phyloP scores from a whole-genome alignment of 2,329 filamentous ascomycete species.

The Thelonectria rubi region DNA sequence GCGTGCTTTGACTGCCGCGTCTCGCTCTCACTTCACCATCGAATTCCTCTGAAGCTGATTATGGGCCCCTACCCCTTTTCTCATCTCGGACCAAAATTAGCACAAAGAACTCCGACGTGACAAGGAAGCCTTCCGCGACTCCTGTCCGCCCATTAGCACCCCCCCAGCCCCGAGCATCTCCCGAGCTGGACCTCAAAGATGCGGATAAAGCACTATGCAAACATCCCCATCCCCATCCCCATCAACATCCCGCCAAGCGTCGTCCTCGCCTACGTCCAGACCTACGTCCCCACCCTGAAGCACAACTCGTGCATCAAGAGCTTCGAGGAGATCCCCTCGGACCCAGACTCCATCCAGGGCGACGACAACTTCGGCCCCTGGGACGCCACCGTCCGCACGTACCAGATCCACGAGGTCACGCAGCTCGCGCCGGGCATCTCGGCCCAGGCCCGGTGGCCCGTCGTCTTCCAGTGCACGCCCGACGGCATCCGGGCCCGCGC shows the following conservation, averaged over 20 bases:
- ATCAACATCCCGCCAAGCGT: slow-evolving; percentile 44
- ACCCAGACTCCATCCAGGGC: slow-evolving; percentile 43
- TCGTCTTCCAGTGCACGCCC: slow-evolving; percentile 53
- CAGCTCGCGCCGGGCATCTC: slow-evolving; percentile 49
- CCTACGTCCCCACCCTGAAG: slow-evolving; percentile 50
- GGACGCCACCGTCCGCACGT: slow-evolving; percentile 46
- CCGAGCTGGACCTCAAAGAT: neutral
- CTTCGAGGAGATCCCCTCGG: slow-evolving; percentile 46
- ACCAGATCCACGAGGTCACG: slow-evolving; percentile 37
- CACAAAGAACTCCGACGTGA: too few relatives aligned
- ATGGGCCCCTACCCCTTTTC: too few relatives aligned
- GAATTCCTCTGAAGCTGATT: neutral
- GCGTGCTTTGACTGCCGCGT: neutral
- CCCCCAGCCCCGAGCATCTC: neutral
- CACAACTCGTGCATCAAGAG: slow-evolving; percentile 48
- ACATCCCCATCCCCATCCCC: slow-evolving; percentile 51
- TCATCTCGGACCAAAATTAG: too few relatives aligned
- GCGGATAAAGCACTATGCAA: slow-evolving; percentile 6
- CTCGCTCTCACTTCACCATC: neutral
- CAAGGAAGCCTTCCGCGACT: too few relatives aligned
- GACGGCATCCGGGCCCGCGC: slow-evolving; percentile 51
- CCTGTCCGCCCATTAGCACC: too few relatives aligned
- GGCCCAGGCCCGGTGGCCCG: slow-evolving; percentile 51
- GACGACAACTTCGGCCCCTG: slow-evolving; percentile 52
- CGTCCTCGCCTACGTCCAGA: slow-evolving; percentile 51